Base-by-base conservation (phyloP, 2,329 filamentous ascomycete genomes). In the Trichothecium roseum region DNA sequence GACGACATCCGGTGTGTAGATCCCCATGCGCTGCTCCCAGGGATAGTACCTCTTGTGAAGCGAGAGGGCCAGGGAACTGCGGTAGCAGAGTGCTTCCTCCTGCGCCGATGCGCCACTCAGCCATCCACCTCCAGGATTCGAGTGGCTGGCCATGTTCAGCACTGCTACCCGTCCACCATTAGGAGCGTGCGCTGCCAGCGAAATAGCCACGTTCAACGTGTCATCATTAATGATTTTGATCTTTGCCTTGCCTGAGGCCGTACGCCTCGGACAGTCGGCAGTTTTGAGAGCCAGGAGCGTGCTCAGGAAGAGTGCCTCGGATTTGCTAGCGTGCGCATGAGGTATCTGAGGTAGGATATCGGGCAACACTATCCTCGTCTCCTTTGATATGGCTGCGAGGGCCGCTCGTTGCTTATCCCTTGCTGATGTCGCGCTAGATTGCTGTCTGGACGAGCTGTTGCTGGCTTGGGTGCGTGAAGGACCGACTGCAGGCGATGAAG, bases 31-130 rank as follows among this genome's bases (percentile, higher is more conserved):
- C 12, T 62, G 53, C 17, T 56, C 56, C 39, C 74, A 59, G 0
- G 74, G 74, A 48, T 81, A 81, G 47, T 68, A 68, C 13, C 49
- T 42, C 16, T 48, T 43, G 38, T 63, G 55, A 1, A 76, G 56
- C 15, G 66, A 68, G 20, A 64, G 47, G 18, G 54, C 65, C 7
- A 78, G 64, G 1, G 71, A 69, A 31, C 67, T 74, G 30, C 78
- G 70, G 49, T 76, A 78, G 56, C 77, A 84, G 6, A 84, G 63
- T 3, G 72, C 68, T 58, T 84, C 80, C 56, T 84, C 79, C 52
- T 84, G 80, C 0, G 79, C 78, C 20, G 71, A 54, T 37, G 74
- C 63, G 26, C 79, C 79, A 27, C 64, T 64, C 4, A 67, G 50
- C 68, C 77, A 84, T 14, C 76, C 77, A 15, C 80, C 79, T n/a